A percentile compares a stretch with the other conserved stretches of the same genome.
These are phyloP conservation scores for Sporopachydermia lactativora DNA, from an alignment of 805 yeast species.

Conservation along the genomic window DNA sequence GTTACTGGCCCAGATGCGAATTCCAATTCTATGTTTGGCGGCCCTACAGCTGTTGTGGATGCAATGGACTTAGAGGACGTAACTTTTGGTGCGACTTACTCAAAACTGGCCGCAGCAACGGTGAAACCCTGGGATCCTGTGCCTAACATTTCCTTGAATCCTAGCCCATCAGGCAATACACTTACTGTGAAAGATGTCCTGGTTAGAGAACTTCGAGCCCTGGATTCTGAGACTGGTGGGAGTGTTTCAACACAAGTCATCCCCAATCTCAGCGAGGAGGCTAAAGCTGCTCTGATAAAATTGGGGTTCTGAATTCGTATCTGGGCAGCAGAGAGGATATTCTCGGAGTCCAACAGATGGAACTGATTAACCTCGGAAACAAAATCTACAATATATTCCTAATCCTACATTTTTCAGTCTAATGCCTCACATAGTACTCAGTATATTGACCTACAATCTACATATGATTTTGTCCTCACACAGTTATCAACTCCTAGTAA, in stretches of 20 bases:
- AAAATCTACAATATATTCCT: too few relatives aligned
- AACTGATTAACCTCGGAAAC: too few relatives aligned
- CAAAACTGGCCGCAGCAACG: constrained; percentile 53
- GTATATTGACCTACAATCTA: too few relatives aligned
- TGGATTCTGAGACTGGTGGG: constrained; percentile 1
- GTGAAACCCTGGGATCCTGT: constrained; percentile 58
- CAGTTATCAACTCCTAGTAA: too few relatives aligned
- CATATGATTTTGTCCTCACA: too few relatives aligned
- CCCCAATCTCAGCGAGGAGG: not conserved
- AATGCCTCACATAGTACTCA: too few relatives aligned
- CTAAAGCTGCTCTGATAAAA: not conserved
- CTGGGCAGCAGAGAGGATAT: too few relatives aligned
- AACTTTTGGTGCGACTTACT: constrained; percentile 78
- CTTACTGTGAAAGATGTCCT: not conserved
- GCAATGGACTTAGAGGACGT: constrained; percentile 55
- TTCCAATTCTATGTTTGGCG: constrained; percentile 20
- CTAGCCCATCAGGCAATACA: not conserved
- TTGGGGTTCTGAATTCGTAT: too few relatives aligned
- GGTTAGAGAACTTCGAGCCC: not conserved
- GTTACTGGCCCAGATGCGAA: constrained; percentile 24
- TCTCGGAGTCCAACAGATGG: too few relatives aligned
- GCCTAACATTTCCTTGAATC: constrained; percentile 24
- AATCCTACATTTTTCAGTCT: too few relatives aligned
- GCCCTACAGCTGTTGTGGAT: constrained; percentile 16
- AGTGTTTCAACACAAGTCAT: not conserved